Evolutionary conservation across 2,329 filamentous ascomycete species (phyloP), one percentile per base, ranked within the genome.

Genomic region (Esteya vermicola): DNA sequence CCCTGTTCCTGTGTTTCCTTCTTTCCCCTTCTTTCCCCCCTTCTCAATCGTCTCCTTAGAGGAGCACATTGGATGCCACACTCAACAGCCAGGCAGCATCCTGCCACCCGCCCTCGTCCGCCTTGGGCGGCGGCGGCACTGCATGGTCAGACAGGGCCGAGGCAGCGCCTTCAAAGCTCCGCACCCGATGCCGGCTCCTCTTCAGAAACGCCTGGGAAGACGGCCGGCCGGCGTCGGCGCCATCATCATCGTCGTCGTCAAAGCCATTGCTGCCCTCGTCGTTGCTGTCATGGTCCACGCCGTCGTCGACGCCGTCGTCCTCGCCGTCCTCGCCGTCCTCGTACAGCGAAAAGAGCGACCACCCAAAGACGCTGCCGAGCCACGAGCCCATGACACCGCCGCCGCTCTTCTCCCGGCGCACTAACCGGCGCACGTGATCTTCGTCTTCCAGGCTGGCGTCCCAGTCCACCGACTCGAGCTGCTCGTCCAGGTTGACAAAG

Each of bases 1-100:
- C n/a, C n/a, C n/a, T n/a, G n/a, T n/a, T n/a, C n/a, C n/a, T n/a
- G n/a, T n/a, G n/a, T n/a, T n/a, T n/a, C n/a, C n/a, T 13, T 21
- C 9, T 6, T 6, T n/a, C n/a, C 18, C 18, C 5, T 10, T 20
- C 9, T 18, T 6, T 9, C 3, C 9, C 23, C 4, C 21, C 16
- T 10, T 7, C 9, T 14, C 9, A 4, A 9, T n/a, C n/a, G n/a
- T n/a, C n/a, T n/a, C 18, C 13, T 38, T 57, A 76, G 46, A 77
- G 63, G 48, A 78, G 59, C 33, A 78, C 70, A 51, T 74, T 77
- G 21, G 69, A 68, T 10, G 75, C 77, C 46, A 81, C 74, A 46
- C 68, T 77, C 41, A 81, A 56, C 35, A 82, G 56, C 78, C 77
- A 82, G 14, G 75, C 75, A 21, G 75, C 77, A 55, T 81, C 78